Evolutionary conservation across 768 basidiomycete species (phyloP).

Genomic region (Lentinus brumalis): DNA sequence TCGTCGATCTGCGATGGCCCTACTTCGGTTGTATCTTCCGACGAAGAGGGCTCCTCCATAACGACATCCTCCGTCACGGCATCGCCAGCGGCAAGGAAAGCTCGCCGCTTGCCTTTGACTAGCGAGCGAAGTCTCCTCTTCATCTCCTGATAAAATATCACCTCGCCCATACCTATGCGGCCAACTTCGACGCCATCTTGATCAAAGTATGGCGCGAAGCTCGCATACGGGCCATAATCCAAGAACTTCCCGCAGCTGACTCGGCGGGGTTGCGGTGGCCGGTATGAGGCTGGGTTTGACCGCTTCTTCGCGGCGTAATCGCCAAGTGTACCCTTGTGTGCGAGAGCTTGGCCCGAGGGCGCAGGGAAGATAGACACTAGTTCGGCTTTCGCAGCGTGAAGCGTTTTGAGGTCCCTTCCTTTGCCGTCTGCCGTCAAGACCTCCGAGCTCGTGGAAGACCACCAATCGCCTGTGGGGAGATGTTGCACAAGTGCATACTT

Average conservation of each 20-base stretch:
- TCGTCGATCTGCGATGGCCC: conserved; percentile 17
- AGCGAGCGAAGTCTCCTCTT: conserved; percentile 34
- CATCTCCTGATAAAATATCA: conserved; percentile 54
- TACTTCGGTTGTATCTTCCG: conserved; percentile 13
- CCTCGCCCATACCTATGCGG: conserved; percentile 57
- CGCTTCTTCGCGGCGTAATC: conserved; percentile 53
- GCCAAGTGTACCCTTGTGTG: conserved; percentile 49
- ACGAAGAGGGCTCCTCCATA: conserved; percentile 19
- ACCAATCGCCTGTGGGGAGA: conserved; percentile 75
- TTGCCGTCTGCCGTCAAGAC: conserved; percentile 38
- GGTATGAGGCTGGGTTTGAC: conserved; percentile 36
- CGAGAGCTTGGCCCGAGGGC: conserved; percentile 41
- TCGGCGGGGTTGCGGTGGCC: conserved; percentile 50
- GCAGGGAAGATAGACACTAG: conserved; percentile 74
- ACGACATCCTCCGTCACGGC: conserved; percentile 9
- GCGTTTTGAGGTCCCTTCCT: conserved; percentile 45
- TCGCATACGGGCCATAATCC: conserved; percentile 75
- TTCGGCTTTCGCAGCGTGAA: conserved; percentile 70
- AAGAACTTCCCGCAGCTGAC: conserved; percentile 70
- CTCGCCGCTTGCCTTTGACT: conserved; percentile 31
- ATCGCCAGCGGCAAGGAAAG: conserved; percentile 5
- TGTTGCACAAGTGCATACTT: conserved; percentile 81
- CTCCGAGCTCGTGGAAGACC: conserved; percentile 67
- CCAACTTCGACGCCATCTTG: conserved; percentile 77
- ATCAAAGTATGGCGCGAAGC: conserved; percentile 80